Base-by-base conservation (phyloP, 306 rosid species). In the Sicyos baderoa region DNA sequence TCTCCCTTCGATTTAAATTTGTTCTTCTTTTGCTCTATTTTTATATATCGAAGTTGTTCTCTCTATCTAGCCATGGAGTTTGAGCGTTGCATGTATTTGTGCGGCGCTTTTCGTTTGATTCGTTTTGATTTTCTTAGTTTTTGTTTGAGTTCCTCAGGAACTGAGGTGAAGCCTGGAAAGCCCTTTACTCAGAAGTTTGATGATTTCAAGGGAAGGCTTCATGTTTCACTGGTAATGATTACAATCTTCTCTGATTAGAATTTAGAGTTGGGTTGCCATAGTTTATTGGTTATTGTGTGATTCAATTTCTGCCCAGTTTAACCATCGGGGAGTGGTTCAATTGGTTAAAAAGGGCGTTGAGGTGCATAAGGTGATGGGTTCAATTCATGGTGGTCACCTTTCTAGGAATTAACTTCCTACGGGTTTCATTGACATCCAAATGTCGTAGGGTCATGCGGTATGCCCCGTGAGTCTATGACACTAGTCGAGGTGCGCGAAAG, bases 121-220 rank as follows among this genome's bases (percentile, higher is more conserved):
- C 37, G 37, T 2, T 57, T 12, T 3, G 9, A 61, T 18, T 61
- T 37, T 10, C 27, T 18, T 12, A 25, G 21, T 44, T 54, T 77
- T 8, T 7, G 37, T 16, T 40, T 42, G 18, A 42, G 54, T 68
- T 57, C 11, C 25, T 76, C 78, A 86, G 98, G 96, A 51, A 81
- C 82, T 11, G 98, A 89, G 82, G 88, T 92, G 47, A 92, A 89
- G 80, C 86, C 96, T 7, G 98, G 91, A 59, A 92, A 81, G 71
- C 95, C 96, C 29, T 84, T 84, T 17, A 77, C 84, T 59, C 91
- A 84, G 65, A 61, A 78, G 4, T 76, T 55, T 53, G 87, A 84
- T 42, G 82, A 70, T 27, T 72, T 74, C 6, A 83, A 82, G 79
- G 95, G 96, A 55, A 90, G 96, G 59, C 95, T 92, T 32, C 98